A percentile compares a stretch with the other conserved stretches of the same genome.
These are phyloP conservation scores for Cryphonectria parasitica DNA, from an alignment of 2,329 filamentous ascomycete species.

Conservation along the genomic window DNA sequence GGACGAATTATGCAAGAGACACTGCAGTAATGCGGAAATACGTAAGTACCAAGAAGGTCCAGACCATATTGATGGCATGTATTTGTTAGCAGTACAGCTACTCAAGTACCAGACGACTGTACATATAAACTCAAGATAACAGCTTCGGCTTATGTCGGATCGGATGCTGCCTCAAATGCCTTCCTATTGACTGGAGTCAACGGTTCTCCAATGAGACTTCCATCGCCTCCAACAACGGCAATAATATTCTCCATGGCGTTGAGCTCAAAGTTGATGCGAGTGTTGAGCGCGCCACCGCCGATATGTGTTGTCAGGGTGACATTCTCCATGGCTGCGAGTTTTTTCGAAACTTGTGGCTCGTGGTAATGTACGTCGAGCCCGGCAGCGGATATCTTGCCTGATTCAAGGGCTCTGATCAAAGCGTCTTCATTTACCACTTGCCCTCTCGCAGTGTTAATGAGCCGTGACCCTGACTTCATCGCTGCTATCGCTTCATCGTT, in stretches of 20 bases:
- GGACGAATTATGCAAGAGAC: no score
- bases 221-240: constrained; percentile 31
- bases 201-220: background rate
- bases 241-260: constrained; percentile 43
- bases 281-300: constrained; percentile 43
- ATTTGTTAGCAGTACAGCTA: no score
- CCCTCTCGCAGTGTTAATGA: background rate
- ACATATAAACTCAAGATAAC: no score
- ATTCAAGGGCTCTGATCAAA: background rate
- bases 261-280: constrained; percentile 46
- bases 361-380: background rate
- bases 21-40: no score
- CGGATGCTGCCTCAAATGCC: background rate
- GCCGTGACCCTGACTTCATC: background rate
- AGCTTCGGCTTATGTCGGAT: no score
- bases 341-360: background rate
- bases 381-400: background rate
- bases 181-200: background rate
- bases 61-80: no score
- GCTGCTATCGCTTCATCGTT: constrained; percentile 41
- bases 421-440: background rate
- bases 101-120: no score
- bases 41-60: no score
- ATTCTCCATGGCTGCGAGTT: constrained; percentile 43
- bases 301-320: constrained; percentile 44